Base-by-base conservation (phyloP, 192 early-diverging fungal species). In the Funneliformis mosseae region DNA sequence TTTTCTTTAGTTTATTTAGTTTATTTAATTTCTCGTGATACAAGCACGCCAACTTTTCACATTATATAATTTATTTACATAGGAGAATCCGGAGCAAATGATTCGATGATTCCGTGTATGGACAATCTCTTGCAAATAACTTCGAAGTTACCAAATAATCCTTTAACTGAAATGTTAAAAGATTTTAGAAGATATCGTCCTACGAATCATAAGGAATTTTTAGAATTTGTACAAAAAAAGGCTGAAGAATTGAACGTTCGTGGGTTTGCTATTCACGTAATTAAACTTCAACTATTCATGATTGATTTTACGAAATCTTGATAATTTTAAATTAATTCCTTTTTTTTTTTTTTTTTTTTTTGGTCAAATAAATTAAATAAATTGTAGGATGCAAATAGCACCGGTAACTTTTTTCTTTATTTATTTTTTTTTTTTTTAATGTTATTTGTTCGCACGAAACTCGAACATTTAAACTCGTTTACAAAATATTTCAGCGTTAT, bases 71-170 rank as follows among this genome's bases (percentile, higher is more conserved):
- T 28, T 66, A 12, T 25, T 66, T 11, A 28, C n/a, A 66, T 59
- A 74, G 96, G 96, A 16, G 96, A 96, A 77, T 91, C 89, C 38
- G 95, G 95, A 45, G 94, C 94, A 75, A 96, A 96, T 84, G 95
- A 95, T 69, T 91, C 90, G 12, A 95, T 96, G 80, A 90, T 96
- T 69, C 95, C 95, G n/a, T 89, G 93, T 50, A 90, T 90, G 68
- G 95, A 96, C 61, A 96, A 97, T 78, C 81, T 97, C 64, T 86
- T 97, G 70, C 93, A 95, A 87, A 86, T 97, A 66, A 94, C 95
- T 8, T 84, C 87, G 25, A 82, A 85, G 67, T 95, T 95, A 88
- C 96, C 95, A 41, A 86, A 89, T 18, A 96, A 96, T 82, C 90
- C 95, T 0, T 85, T 97, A 67, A 96, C 95, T 0, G 90, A 90